Base-by-base conservation (phyloP, 2,329 filamentous ascomycete species). In the Botrytis cinerea region DNA sequence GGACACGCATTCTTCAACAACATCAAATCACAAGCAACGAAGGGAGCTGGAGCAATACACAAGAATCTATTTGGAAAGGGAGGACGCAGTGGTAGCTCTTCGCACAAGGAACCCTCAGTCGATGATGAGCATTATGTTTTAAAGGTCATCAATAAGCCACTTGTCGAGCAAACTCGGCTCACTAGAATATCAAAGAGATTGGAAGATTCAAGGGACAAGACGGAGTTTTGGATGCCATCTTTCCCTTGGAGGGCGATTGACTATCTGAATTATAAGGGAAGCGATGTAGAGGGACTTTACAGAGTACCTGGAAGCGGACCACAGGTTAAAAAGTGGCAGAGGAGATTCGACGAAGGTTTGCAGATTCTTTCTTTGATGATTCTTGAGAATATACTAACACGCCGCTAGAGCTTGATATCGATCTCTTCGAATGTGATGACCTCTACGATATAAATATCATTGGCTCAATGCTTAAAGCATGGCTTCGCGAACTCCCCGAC, bases 191-290 rank as follows among this genome's bases (percentile, higher is more conserved):
- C 94, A 12, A 97, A 95, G 83, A 90, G 92, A 45, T 85, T 98
- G 61, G 93, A 97, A 80, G 90, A 93, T 75, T 97, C 95, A 16
- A 89, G 91, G 75, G 95, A 98, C 80, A 98, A 98, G 86, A 98
- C 95, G 0, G 95, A 98, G 80, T 98, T 97, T 80, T 98, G 95
- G 95, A 97, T 98, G 95, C 95, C 95, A 20, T 93, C 94, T 10
- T 91, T 98, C 74, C 95, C 95, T 0, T 98, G 95, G 92, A 88
- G 95, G 76, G 97, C 94, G 74, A 98, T 98, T 77, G 95, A 98
- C 83, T 98, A 97, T 81, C 86, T 98, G 70, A 98, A 98, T 82
- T 96, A 95, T 83, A 97, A 96, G 80, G 94, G 94, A 57, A 96
- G 93, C 78, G 95, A 98, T 80, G 93, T 97, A 57, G 95, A 98